phyloP scores from a whole-genome alignment of 495 filamentous ascomycete species.

The Penicillium robsamsonii region DNA sequence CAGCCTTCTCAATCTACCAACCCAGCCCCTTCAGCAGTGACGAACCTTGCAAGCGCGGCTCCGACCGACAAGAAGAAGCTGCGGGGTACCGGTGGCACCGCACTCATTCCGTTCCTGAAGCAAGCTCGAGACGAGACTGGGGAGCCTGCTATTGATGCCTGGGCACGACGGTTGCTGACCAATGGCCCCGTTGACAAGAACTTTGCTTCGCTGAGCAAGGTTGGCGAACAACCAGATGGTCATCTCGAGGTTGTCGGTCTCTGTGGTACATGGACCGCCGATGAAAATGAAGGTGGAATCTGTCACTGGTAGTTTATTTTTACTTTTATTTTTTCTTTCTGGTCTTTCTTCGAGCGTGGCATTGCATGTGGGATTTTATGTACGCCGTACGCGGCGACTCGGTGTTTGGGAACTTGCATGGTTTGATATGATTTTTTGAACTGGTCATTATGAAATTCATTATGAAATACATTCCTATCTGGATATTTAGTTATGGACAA shows the following conservation, averaged over 20 bases:
- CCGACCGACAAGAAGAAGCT: slow-evolving; percentile 56
- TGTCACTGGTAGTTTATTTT: slow-evolving; percentile 56
- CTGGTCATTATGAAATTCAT: not conserved
- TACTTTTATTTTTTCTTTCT: not conserved
- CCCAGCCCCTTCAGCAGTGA: slow-evolving; percentile 41
- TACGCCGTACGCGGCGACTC: slow-evolving; percentile 15
- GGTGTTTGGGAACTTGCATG: not conserved
- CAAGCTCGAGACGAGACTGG: slow-evolving; percentile 95
- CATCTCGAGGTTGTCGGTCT: slow-evolving; percentile 72
- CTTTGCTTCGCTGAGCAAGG: slow-evolving; percentile 58
- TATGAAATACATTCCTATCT: not conserved
- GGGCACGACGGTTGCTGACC: slow-evolving; percentile 73
- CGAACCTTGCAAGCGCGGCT: slow-evolving; percentile 65
- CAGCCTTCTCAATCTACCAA: slow-evolving; percentile 45
- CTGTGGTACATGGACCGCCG: slow-evolving; percentile 80
- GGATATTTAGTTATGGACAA: not conserved
- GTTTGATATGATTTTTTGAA: not conserved
- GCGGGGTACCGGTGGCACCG: slow-evolving; percentile 88
- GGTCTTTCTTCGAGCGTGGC: slow-evolving; percentile 21
- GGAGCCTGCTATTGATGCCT: slow-evolving; percentile 82
- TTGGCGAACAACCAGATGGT: slow-evolving; percentile 60
- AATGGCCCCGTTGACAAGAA: slow-evolving; percentile 43
- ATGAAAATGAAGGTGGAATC: slow-evolving; percentile 76
- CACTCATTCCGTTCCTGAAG: slow-evolving; percentile 89
- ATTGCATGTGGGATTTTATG: slow-evolving; percentile 17